Conservation (phyloP, 129 eudicot species). For the Flaveria ramosissima region DNA sequence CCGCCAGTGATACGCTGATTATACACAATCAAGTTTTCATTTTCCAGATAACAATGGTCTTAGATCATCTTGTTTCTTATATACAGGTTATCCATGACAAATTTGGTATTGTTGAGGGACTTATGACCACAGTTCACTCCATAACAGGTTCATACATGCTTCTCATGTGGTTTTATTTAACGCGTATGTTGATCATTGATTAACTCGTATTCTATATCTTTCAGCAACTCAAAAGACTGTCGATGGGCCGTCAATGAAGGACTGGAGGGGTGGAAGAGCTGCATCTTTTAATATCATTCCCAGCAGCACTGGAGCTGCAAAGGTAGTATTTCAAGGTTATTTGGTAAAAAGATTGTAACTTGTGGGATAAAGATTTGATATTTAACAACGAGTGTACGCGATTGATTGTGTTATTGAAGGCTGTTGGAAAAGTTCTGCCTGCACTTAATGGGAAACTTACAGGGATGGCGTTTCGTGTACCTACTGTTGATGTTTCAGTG, state of each 20-base stretch:
- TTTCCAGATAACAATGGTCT: not conserved
- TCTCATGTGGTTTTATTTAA: not conserved
- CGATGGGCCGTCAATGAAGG: constrained; percentile 86
- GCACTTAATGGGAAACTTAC: constrained; percentile 75
- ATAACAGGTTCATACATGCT: constrained; percentile 48
- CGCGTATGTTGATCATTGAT: not conserved
- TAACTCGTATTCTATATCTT: constrained; percentile 10
- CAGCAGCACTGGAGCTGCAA: constrained; percentile 89
- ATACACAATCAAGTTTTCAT: not conserved
- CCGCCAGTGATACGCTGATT: not conserved
- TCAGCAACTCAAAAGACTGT: constrained; percentile 78
- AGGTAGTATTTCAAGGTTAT: constrained; percentile 37
- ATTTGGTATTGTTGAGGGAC: constrained; percentile 82
- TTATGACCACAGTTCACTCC: constrained; percentile 74
- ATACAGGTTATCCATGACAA: constrained; percentile 64
- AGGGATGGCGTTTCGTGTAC: constrained; percentile 82
- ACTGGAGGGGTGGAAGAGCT: constrained; percentile 90
- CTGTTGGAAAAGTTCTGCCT: constrained; percentile 84
- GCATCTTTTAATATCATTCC: constrained; percentile 85
- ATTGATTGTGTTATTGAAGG: constrained; percentile 41
- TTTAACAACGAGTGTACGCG: not conserved
- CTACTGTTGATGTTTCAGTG: constrained; percentile 73
- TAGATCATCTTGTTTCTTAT: not conserved
- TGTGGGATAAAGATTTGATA: not conserved
- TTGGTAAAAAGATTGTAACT: not conserved